Percentiles rank a stretch among this genome's conserved stretches.
These are phyloP conservation scores for Lentinula edodes DNA, from an alignment of 768 basidiomycete species.

Conservation along the genomic window DNA sequence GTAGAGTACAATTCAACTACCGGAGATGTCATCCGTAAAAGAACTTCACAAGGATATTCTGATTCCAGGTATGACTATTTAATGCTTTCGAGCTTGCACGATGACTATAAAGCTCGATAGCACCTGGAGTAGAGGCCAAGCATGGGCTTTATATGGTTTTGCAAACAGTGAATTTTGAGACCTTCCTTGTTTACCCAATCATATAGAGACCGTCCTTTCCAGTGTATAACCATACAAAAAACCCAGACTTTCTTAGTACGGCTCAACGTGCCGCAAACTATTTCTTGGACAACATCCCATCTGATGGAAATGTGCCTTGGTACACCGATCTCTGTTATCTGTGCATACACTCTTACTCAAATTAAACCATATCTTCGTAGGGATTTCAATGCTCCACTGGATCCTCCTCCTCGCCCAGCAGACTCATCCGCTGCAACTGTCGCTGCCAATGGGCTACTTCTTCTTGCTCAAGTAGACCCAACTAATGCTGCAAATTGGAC, in stretches of 20 bases:
- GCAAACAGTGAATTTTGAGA: conserved; percentile 43
- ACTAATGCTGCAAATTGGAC: conserved; percentile 33
- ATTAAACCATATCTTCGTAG: conserved; percentile 23
- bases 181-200: background rate
- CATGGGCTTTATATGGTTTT: conserved; percentile 68
- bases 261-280: conserved; percentile 52
- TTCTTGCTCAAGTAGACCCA: conserved; percentile 43
- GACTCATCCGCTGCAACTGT: conserved; percentile 70
- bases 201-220: background rate
- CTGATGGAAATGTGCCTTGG: conserved; percentile 67
- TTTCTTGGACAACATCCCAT: conserved; percentile 55
- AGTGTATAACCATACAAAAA: conserved; percentile 58
- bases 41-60: conserved; percentile 59
- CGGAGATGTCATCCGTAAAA: conserved; percentile 49
- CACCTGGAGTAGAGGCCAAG: conserved; percentile 73
- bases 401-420: conserved; percentile 29
- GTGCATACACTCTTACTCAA: background rate
- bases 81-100: background rate
- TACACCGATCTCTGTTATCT: conserved; percentile 17
- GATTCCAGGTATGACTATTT: conserved; percentile 30
- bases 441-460: conserved; percentile 51
- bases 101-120: conserved; percentile 21
- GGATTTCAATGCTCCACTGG: conserved; percentile 65
- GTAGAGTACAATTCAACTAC: conserved; percentile 64
- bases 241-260: conserved; percentile 51